These are phyloP conservation scores for Solanum raphanifolium DNA, from an alignment of 257 asterid species.

Conservation along the genomic window DNA sequence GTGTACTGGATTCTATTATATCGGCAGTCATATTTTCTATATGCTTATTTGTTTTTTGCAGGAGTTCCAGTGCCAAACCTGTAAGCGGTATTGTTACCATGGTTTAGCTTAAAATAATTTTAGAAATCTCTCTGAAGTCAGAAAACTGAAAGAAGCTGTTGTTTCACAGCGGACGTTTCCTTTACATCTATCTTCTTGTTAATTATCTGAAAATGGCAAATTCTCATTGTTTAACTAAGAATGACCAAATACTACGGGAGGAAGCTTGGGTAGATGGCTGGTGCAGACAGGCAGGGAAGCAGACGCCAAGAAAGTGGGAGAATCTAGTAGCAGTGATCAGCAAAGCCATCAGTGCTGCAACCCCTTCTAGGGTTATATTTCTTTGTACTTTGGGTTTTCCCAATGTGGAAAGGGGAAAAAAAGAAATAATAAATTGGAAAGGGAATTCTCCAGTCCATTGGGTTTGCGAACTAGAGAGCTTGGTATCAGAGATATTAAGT, in stretches of 20 bases:
- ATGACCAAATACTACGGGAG: background rate
- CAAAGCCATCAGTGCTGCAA: background rate
- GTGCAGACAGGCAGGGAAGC: background rate
- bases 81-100: background rate
- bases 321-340: background rate
- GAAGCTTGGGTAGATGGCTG: background rate
- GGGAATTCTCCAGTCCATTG: background rate
- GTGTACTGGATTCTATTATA: background rate
- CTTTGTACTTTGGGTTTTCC: background rate
- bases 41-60: background rate
- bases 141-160: background rate
- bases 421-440: background rate
- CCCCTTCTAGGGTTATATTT: background rate
- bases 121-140: background rate
- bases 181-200: background rate
- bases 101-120: background rate
- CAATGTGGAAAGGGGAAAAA: background rate
- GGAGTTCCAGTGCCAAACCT: background rate
- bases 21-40: background rate
- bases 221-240: background rate
- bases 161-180: background rate
- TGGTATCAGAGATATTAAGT: background rate
- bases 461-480: background rate
- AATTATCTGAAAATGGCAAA: background rate
- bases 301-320: background rate